These are phyloP conservation scores for Volvox africanus DNA, from an alignment of 139 green algal genomes.

Conservation along the genomic window DNA sequence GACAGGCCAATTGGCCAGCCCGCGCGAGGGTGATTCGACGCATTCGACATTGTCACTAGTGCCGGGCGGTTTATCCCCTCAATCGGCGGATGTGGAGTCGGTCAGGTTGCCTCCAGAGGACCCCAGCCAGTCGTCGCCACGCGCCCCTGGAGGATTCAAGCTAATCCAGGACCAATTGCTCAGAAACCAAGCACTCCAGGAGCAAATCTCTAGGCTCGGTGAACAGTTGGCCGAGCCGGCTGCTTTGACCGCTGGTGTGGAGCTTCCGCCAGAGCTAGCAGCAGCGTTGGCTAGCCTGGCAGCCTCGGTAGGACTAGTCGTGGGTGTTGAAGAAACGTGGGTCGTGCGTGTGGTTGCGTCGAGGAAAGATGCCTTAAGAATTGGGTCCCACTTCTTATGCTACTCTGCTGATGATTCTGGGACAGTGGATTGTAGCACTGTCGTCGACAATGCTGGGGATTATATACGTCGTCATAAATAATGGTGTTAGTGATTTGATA, in stretches of 20 bases:
- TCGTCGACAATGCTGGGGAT: no score
- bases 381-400: no score
- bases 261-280: background rate
- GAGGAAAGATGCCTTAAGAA: no score
- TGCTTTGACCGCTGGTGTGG: no score
- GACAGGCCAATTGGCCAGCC: background rate
- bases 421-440: no score
- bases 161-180: conserved; percentile 15
- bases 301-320: background rate
- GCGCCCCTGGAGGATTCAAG: background rate
- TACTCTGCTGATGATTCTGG: no score
- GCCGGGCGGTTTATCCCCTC: background rate
- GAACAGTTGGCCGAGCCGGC: background rate
- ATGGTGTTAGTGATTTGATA: no score
- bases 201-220: background rate
- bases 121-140: background rate
- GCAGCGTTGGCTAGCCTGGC: conserved; percentile 14
- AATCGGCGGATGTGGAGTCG: background rate
- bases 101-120: background rate
- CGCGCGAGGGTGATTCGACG: background rate
- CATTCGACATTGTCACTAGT: background rate
- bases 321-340: no score
- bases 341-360: no score
- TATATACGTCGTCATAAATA: no score
- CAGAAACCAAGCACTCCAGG: background rate